Evolutionary conservation across 2,329 filamentous ascomycete genomes (phyloP).

Genomic region (Talaromyces rugulosus): DNA sequence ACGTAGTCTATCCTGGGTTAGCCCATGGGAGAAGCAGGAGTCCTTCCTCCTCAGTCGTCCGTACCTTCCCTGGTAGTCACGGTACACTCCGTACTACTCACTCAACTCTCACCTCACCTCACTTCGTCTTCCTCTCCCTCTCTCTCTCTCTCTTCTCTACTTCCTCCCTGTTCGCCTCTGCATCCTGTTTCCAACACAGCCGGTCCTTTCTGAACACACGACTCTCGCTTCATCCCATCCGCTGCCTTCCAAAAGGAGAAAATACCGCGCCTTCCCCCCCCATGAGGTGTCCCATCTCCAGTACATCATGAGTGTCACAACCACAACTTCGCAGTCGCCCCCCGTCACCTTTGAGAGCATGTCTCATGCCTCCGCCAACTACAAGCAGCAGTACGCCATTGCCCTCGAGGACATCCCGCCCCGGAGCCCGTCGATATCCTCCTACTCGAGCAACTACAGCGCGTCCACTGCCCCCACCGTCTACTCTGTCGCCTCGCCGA

Average conservation of each 20-base stretch:
- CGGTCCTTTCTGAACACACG: background rate
- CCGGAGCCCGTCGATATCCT: conserved; percentile 32
- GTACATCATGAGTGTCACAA: conserved; percentile 36
- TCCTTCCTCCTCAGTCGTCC: background rate
- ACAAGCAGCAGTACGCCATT: conserved; percentile 25
- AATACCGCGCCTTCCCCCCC: background rate
- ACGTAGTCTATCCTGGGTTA: background rate
- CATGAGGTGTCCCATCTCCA: background rate
- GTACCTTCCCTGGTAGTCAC: background rate
- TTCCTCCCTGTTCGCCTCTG: background rate
- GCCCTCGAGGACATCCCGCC: conserved; percentile 28
- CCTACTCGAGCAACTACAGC: conserved; percentile 33
- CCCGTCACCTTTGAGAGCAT: conserved; percentile 27
- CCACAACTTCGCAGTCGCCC: conserved; percentile 33
- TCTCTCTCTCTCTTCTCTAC: background rate
- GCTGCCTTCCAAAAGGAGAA: background rate
- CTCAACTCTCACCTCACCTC: background rate
- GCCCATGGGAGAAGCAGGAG: background rate
- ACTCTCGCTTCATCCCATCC: background rate
- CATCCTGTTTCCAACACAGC: background rate
- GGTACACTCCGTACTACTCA: background rate
- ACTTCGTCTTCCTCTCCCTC: background rate
- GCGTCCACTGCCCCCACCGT: conserved; percentile 34
- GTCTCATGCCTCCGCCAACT: conserved; percentile 21
- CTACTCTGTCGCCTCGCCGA: conserved; percentile 35